Conservation (phyloP, 306 rosid genomes). For the Malus sieversii region DNA sequence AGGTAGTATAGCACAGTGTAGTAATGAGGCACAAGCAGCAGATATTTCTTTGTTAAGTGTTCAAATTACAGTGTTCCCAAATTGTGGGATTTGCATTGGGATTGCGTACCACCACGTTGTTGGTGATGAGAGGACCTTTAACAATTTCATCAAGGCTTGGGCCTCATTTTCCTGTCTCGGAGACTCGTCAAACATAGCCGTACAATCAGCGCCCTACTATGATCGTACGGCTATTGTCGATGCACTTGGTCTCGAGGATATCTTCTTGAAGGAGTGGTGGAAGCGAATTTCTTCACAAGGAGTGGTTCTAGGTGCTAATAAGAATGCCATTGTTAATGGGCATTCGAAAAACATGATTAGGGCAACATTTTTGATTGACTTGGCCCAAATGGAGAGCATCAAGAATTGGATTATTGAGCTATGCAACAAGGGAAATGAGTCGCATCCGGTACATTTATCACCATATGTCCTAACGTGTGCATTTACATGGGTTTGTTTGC, state of each 20-base stretch:
- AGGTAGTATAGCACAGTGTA: neutral
- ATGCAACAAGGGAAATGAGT: conserved; percentile 14
- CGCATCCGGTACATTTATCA: conserved; percentile 26
- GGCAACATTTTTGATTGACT: conserved; percentile 10
- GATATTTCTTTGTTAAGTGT: conserved; percentile 30
- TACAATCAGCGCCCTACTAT: neutral
- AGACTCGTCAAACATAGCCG: neutral
- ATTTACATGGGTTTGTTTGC: conserved; percentile 38
- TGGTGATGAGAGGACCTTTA: conserved; percentile 44
- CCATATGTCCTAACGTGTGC: conserved; percentile 40
- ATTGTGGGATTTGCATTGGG: conserved; percentile 38
- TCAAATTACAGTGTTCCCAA: conserved; percentile 36
- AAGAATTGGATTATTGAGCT: conserved; percentile 9
- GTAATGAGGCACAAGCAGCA: neutral
- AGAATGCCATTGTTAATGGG: neutral
- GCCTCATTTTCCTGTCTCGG: conserved; percentile 16
- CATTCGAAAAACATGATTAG: neutral
- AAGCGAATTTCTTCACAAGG: neutral
- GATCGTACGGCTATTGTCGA: conserved; percentile 37
- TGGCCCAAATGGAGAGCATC: conserved; percentile 24
- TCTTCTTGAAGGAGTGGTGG: conserved; percentile 39
- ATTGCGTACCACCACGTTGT: conserved; percentile 27
- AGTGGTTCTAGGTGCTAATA: neutral
- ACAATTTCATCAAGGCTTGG: conserved; percentile 46
- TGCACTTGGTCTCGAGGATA: conserved; percentile 12